Conservation (phyloP, 169 alveolate species). For the Babesia ovata region DNA sequence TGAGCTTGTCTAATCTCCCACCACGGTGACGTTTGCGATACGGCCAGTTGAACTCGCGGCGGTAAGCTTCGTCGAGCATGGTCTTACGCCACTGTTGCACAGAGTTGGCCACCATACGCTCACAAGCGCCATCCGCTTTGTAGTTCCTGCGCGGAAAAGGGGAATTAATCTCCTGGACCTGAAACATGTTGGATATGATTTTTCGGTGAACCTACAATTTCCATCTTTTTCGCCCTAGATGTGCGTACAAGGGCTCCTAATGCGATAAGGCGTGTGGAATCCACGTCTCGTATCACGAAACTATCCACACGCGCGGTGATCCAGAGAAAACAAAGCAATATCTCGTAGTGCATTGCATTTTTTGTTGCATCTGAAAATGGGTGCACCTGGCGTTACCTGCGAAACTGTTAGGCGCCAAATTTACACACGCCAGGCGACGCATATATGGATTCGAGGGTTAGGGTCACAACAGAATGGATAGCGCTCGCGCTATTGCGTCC, state of each 20-base stretch:
- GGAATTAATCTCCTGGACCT: conserved; percentile 58
- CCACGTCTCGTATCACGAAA: conserved; percentile 3
- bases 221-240: conserved; percentile 46
- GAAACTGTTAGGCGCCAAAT: too few relatives aligned
- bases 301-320: not conserved
- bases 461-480: too few relatives aligned
- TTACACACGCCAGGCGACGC: too few relatives aligned
- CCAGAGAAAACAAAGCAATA: conserved; percentile 1
- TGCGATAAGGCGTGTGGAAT: not conserved
- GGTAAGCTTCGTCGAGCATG: conserved; percentile 44
- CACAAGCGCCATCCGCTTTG: conserved; percentile 50
- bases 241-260: conserved; percentile 36
- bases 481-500: too few relatives aligned
- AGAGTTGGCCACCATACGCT: conserved; percentile 60
- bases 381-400: too few relatives aligned
- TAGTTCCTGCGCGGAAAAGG: conserved; percentile 52
- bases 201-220: conserved; percentile 10
- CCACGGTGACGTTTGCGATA: conserved; percentile 65
- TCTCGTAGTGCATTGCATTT: conserved; percentile 38
- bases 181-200: not conserved
- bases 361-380: not conserved
- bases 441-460: too few relatives aligned
- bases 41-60: conserved; percentile 45
- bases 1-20: conserved; percentile 40
- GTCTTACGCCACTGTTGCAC: conserved; percentile 41